phyloP scores from a whole-genome alignment of 305 asterid genomes.

The Withania somnifera region DNA sequence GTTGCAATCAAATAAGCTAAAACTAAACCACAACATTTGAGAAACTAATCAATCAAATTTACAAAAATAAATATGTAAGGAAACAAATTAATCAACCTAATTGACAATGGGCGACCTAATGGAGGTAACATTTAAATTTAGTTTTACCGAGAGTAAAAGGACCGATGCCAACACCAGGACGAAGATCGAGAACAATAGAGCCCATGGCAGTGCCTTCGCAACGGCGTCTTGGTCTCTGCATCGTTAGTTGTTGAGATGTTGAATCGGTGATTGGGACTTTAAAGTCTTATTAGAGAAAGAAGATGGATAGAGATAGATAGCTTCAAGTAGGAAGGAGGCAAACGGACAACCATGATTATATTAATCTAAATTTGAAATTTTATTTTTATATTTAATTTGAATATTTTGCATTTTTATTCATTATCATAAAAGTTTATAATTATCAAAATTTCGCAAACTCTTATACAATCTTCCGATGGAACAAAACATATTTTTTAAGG shows the following conservation, averaged over 20 bases:
- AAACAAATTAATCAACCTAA: background rate
- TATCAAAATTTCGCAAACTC: no score
- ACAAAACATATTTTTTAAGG: no score
- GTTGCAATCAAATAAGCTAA: background rate
- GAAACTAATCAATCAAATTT: background rate
- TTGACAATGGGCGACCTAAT: background rate
- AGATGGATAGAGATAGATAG: background rate
- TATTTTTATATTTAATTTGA: no score
- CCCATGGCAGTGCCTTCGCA: conserved; percentile 54
- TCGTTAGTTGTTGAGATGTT: background rate
- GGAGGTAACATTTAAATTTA: background rate
- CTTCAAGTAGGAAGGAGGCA: background rate
- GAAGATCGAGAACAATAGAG: conserved; percentile 39
- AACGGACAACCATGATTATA: background rate
- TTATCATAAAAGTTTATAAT: no score
- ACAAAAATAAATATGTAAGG: background rate
- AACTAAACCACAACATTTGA: background rate
- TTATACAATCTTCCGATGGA: no score
- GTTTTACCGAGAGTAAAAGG: conserved; percentile 35
- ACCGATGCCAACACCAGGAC: conserved; percentile 42
- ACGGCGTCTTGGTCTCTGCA: conserved; percentile 43
- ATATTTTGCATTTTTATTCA: no score
- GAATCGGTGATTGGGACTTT: background rate
- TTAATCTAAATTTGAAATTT: background rate
- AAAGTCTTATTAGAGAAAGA: background rate